Percentiles rank a stretch among this genome's conserved stretches.
These are phyloP conservation scores for Thalassiosira exigua DNA, from an alignment of 352 stramenopile genomes.

Conservation along the genomic window DNA sequence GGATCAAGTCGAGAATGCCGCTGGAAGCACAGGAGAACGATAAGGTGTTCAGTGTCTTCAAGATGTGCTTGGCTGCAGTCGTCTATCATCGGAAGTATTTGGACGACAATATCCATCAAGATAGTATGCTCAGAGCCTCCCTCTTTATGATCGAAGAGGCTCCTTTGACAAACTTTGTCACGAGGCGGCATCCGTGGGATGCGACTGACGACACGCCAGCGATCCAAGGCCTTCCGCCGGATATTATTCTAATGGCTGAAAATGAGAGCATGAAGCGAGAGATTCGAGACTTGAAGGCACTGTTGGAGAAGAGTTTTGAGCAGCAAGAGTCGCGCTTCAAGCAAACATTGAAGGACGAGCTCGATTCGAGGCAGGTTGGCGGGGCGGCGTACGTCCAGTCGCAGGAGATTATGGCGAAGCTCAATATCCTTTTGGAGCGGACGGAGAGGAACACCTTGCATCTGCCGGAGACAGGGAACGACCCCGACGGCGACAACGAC, in stretches of 20 bases:
- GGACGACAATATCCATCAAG: slow-evolving; percentile 1
- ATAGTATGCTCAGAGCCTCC: slow-evolving; percentile 18
- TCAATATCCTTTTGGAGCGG: too few relatives aligned
- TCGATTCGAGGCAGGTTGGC: slow-evolving; percentile 17
- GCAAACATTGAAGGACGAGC: not conserved
- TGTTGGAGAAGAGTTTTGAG: too few relatives aligned
- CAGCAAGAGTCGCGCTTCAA: slow-evolving; percentile 10
- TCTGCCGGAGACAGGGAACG: too few relatives aligned
- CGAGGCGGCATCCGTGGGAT: slow-evolving; percentile 27
- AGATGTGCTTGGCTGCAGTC: slow-evolving; percentile 13
- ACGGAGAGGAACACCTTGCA: too few relatives aligned
- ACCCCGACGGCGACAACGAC: too few relatives aligned
- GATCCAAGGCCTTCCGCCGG: slow-evolving; percentile 28
- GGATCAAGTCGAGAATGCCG: slow-evolving; percentile 12
- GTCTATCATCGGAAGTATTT: too few relatives aligned
- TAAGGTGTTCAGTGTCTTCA: slow-evolving; percentile 27
- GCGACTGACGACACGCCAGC: slow-evolving; percentile 24
- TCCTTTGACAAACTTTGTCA: slow-evolving; percentile 9
- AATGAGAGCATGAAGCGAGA: slow-evolving; percentile 19
- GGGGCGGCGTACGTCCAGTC: not conserved
- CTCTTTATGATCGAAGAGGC: slow-evolving; percentile 16
- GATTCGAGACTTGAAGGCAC: slow-evolving; percentile 2
- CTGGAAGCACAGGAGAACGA: slow-evolving; percentile 8
- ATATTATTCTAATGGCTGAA: slow-evolving; percentile 43
- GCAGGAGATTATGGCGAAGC: slow-evolving; percentile 2